These are phyloP conservation scores for Coleophoma crateriformis DNA, from an alignment of 2,329 filamentous ascomycete genomes.

Conservation along the genomic window DNA sequence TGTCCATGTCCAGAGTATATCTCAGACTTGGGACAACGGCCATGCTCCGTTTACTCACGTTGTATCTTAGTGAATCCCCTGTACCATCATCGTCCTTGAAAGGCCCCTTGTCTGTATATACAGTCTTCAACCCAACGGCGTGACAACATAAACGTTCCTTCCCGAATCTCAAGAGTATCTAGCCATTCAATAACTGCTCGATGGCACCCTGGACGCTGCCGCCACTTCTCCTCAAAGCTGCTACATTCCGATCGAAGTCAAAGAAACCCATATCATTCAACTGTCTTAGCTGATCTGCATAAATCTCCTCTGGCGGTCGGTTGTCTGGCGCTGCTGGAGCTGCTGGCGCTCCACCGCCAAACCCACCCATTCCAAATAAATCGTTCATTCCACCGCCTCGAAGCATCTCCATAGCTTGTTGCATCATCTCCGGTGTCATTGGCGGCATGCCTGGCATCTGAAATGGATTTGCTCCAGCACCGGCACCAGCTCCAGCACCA, in stretches of 20 bases:
- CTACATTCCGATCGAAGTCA: constrained; percentile 90
- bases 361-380: constrained; percentile 36
- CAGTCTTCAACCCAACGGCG: too few species aligned
- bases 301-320: constrained; percentile 88
- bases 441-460: constrained; percentile 35
- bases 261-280: constrained; percentile 99
- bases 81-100: too few species aligned
- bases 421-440: constrained; percentile 49
- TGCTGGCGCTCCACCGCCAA: constrained; percentile 26
- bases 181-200: constrained; percentile 56
- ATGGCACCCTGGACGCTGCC: constrained; percentile 92
- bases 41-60: too few species aligned
- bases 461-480: constrained; percentile 32
- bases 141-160: too few species aligned
- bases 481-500: constrained; percentile 23
- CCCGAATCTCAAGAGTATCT: too few species aligned
- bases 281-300: constrained; percentile 83
- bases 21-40: too few species aligned
- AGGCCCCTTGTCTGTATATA: too few species aligned
- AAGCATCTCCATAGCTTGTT: constrained; percentile 43
- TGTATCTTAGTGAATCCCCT: too few species aligned
- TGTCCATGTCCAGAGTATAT: too few species aligned
- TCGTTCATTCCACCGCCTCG: constrained; percentile 29
- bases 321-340: constrained; percentile 65
- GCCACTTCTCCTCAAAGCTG: constrained; percentile 79